phyloP scores from a whole-genome alignment of 2,329 filamentous ascomycete genomes.

The Hyphodiscus sp. region DNA sequence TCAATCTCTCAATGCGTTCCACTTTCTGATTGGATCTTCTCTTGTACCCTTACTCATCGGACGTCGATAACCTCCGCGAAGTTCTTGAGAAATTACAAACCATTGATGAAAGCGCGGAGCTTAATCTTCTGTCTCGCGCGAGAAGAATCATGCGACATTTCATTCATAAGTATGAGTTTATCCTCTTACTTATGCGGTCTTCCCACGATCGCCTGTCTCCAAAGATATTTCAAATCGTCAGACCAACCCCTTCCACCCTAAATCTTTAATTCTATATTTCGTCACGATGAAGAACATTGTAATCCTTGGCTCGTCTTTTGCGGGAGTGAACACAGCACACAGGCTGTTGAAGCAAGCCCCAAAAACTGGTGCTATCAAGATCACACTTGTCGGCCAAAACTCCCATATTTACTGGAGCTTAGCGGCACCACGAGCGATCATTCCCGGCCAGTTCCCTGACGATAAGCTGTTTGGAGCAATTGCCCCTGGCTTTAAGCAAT shows the following conservation, averaged over 20 bases:
- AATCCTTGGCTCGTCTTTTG: constrained; percentile 27
- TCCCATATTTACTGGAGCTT: constrained; percentile 43
- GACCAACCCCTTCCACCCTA: background rate
- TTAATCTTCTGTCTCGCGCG: background rate
- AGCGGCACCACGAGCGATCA: constrained; percentile 39
- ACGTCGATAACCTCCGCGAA: background rate
- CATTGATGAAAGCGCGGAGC: background rate
- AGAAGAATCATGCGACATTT: background rate
- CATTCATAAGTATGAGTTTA: background rate
- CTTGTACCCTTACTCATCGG: too few relatives aligned
- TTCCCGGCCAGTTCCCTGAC: constrained; percentile 37
- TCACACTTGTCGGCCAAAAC: constrained; percentile 46
- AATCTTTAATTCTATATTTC: constrained; percentile 1
- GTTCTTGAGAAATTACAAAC: background rate
- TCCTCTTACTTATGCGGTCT: background rate
- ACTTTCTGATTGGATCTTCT: background rate
- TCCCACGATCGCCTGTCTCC: background rate
- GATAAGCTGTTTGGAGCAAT: constrained; percentile 33
- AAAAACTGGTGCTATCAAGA: constrained; percentile 33
- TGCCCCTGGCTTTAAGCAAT: constrained; percentile 39
- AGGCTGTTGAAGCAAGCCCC: constrained; percentile 24
- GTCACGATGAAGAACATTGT: constrained; percentile 24
- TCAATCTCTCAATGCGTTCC: too few relatives aligned
- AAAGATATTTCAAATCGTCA: background rate
- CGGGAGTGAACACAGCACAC: constrained; percentile 26